Conservation (phyloP, 345 rosid genomes). For the Ceriops tagal region DNA sequence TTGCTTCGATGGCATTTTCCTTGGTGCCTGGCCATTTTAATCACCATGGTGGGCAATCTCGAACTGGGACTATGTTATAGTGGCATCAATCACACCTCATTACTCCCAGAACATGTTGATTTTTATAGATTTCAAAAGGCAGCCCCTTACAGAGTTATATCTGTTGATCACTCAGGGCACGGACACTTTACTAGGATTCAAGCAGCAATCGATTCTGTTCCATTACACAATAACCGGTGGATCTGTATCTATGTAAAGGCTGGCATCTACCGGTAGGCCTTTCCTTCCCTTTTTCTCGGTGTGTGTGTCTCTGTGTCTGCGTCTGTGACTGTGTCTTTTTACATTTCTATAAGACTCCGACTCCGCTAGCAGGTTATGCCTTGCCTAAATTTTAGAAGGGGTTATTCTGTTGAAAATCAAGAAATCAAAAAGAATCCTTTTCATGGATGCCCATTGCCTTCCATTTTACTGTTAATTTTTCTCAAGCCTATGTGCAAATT, state of each 20-base stretch:
- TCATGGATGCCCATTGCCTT: neutral
- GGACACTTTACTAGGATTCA: constrained; percentile 56
- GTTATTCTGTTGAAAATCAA: neutral
- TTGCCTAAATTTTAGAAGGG: neutral
- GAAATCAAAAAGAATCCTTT: neutral
- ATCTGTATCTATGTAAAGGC: constrained; percentile 44
- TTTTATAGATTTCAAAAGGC: neutral
- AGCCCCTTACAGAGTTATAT: constrained; percentile 1
- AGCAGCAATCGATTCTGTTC: constrained; percentile 55
- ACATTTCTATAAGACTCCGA: too few species aligned
- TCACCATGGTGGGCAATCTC: too few species aligned
- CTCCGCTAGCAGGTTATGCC: too few species aligned
- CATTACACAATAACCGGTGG: constrained; percentile 45
- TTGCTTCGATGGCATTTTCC: too few species aligned
- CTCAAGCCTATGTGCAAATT: too few species aligned
- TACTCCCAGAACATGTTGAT: neutral
- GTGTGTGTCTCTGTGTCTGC: neutral
- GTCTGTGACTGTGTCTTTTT: too few species aligned
- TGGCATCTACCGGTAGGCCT: constrained; percentile 47
- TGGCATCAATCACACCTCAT: neutral
- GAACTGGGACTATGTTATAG: neutral
- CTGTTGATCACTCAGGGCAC: constrained; percentile 47
- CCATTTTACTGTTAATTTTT: neutral
- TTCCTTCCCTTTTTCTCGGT: neutral
- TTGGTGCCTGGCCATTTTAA: too few species aligned